Evolutionary conservation across 257 asterid species (phyloP).

Genomic region (Henckelia pumila): DNA sequence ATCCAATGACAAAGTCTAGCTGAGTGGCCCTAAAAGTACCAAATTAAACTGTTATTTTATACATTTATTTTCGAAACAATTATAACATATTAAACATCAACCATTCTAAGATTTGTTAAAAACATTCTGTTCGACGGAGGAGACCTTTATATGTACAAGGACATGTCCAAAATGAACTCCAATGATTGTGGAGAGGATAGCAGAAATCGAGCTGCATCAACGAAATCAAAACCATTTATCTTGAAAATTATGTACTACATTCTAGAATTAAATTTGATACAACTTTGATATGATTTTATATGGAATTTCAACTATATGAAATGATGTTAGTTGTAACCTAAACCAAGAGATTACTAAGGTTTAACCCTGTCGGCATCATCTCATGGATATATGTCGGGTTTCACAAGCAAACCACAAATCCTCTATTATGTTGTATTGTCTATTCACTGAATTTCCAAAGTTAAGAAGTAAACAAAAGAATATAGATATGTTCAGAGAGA

Average conservation of each 20-base stretch:
- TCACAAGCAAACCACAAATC: too few species aligned
- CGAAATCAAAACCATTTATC: slow-evolving; percentile 1
- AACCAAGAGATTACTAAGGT: too few species aligned
- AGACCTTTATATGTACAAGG: slow-evolving; percentile 60
- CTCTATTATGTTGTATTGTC: too few species aligned
- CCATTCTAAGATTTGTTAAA: neutral
- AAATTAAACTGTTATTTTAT: too few species aligned
- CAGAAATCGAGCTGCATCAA: slow-evolving; percentile 68
- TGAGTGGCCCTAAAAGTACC: slow-evolving; percentile 48
- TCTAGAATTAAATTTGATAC: too few species aligned
- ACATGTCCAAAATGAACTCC: slow-evolving; percentile 79
- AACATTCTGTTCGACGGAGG: neutral
- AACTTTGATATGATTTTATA: too few species aligned
- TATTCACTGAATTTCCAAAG: too few species aligned
- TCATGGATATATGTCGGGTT: too few species aligned
- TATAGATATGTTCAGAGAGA: neutral
- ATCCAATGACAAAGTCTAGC: slow-evolving; percentile 66
- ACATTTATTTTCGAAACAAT: too few species aligned
- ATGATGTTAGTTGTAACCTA: too few species aligned
- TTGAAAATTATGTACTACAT: neutral
- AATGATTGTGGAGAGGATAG: slow-evolving; percentile 60
- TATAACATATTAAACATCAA: slow-evolving; percentile 1
- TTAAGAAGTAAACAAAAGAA: neutral
- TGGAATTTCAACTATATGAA: too few species aligned
- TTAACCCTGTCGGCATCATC: too few species aligned